Base-by-base conservation (phyloP, 305 asterid species). In the Solanum chacoense region DNA sequence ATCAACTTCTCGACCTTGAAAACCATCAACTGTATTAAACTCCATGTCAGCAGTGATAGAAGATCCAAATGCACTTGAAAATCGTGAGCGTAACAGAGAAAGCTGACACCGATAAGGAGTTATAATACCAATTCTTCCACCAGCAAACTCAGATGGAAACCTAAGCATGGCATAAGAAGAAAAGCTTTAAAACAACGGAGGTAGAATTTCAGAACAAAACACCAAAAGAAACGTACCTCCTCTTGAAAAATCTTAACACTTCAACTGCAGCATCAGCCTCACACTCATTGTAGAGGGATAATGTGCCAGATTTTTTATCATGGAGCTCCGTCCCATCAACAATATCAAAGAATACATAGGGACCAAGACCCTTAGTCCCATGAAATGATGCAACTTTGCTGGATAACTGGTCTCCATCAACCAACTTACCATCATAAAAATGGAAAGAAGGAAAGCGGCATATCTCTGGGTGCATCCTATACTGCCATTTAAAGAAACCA, bases 221-320 rank as follows among this genome's bases (percentile, higher is more conserved):
- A 86, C 31, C 35, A 69, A 75, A 90, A 90, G 88, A 85, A 31
- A 78, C 20, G 89, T 93, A 98, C 99, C 97, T 96, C 90, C 90
- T 93, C 94, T 89, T 95, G 91, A 95, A 95, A 91, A 88, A 91
- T 79, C 90, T 91, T 34, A 98, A 90, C 86, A 98, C 92, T 93
- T 96, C 98, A 92, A 96, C 97, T n/a, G 99, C 99, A 89, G 98
- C 98, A 92, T 95, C 98, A 90, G 97, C 98, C 94, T 98, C 99
- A 86, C 94, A 90, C 88, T 96, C 98, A 85, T 98, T 98, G 92
- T 90, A 93, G 91, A 95, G 92, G 89, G 99, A 97, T 87, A 92
- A 89, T 35, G 98, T 93, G 42, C 97, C 95, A 88, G 96, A 88
- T 90, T 90, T 95, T 93, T 95, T 96, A 72, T 96, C 98, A 91